phyloP scores from a whole-genome alignment of 257 asterid genomes.

The Solanum pinnatisectum region DNA sequence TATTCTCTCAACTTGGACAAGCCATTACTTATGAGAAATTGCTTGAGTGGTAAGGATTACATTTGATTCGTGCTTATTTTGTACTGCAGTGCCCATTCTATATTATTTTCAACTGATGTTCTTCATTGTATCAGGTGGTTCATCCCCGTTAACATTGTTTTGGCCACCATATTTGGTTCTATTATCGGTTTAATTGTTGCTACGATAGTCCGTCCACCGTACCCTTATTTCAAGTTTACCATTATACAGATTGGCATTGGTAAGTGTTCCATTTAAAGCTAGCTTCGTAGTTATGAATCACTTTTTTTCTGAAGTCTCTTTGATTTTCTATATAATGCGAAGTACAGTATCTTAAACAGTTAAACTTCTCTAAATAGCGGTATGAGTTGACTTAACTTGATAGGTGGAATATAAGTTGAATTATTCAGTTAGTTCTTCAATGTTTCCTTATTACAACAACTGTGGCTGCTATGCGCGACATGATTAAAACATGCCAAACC shows the following conservation, averaged over 20 bases:
- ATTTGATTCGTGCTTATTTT: not conserved
- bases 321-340: not conserved
- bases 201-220: conserved; percentile 58
- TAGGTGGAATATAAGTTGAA: not conserved
- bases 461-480: not conserved
- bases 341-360: not conserved
- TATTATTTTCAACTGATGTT: not conserved
- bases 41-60: conserved; percentile 56
- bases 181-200: conserved; percentile 79
- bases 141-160: conserved; percentile 82
- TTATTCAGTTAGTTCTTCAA: not conserved
- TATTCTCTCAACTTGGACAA: conserved; percentile 92
- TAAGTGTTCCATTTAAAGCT: conserved; percentile 5
- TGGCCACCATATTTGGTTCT: conserved; percentile 79
- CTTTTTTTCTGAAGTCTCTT: not conserved
- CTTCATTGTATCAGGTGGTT: conserved; percentile 73
- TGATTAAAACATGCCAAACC: not conserved
- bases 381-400: not conserved
- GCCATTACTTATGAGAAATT: conserved; percentile 68
- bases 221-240: conserved; percentile 87
- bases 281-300: not conserved
- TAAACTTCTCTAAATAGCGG: not conserved
- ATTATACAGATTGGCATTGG: conserved; percentile 91
- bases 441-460: not conserved
- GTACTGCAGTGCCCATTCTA: not conserved